Evolutionary conservation across 2,329 filamentous ascomycete genomes (phyloP).

Genomic region (Alternaria solani): DNA sequence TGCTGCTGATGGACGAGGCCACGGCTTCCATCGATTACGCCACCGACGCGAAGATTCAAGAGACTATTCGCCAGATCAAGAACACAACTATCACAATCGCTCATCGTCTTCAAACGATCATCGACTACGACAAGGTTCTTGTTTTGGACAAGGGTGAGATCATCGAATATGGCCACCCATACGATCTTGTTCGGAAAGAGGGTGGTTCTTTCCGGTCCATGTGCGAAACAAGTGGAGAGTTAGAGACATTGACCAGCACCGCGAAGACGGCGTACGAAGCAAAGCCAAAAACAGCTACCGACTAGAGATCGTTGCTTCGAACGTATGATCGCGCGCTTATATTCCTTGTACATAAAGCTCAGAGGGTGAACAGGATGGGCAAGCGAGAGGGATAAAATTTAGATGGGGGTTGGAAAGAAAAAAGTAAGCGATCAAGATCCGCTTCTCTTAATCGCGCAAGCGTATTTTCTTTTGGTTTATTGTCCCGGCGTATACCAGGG

Average conservation of each 20-base stretch:
- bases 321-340: background rate
- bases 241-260: constrained; percentile 64
- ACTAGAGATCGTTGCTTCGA: background rate
- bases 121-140: constrained; percentile 96
- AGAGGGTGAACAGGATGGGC: background rate
- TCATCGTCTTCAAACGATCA: constrained; percentile 93
- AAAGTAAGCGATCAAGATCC: background rate
- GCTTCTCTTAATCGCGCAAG: background rate
- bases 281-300: background rate
- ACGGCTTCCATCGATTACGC: constrained; percentile 97
- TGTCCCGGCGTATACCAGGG: background rate
- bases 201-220: constrained; percentile 72
- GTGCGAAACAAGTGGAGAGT: constrained; percentile 71
- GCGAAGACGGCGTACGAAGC: constrained; percentile 60
- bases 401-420: background rate
- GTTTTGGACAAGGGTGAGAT: constrained; percentile 90
- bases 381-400: background rate
- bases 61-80: constrained; percentile 90
- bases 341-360: background rate
- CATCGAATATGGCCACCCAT: constrained; percentile 90
- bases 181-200: constrained; percentile 70
- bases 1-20: constrained; percentile 99
- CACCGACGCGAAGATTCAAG: constrained; percentile 95
- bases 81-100: constrained; percentile 96
- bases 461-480: background rate